phyloP scores from a whole-genome alignment of 257 asterid genomes.

The Leonotis leonurus region DNA sequence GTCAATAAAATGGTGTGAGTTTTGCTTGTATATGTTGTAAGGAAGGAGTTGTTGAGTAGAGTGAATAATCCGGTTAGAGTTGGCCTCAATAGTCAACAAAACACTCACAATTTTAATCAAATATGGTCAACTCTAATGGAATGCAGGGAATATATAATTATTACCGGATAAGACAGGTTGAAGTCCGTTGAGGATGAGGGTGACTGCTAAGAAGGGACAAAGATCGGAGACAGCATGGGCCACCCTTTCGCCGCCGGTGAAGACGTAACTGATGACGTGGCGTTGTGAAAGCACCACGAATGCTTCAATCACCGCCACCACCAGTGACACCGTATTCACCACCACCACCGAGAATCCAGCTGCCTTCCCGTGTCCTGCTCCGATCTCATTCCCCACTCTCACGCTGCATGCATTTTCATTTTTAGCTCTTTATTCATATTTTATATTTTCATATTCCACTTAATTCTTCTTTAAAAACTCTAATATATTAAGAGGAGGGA shows the following conservation, averaged over 20 bases:
- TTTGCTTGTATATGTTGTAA: too few relatives aligned
- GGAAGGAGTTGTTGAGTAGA: too few relatives aligned
- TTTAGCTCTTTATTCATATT: neutral
- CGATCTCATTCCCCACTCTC: constrained; percentile 57
- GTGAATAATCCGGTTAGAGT: too few relatives aligned
- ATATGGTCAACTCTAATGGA: too few relatives aligned
- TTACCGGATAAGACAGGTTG: constrained; percentile 61
- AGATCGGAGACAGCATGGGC: constrained; percentile 58
- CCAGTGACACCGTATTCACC: constrained; percentile 34
- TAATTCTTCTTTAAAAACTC: too few relatives aligned
- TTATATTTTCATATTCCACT: too few relatives aligned
- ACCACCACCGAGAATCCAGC: constrained; percentile 44
- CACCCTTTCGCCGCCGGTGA: constrained; percentile 47
- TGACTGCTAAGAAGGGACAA: constrained; percentile 45
- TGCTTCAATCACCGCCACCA: constrained; percentile 32
- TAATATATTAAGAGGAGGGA: too few relatives aligned
- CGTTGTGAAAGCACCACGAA: constrained; percentile 28
- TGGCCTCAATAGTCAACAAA: too few relatives aligned
- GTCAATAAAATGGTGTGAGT: too few relatives aligned
- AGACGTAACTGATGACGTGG: constrained; percentile 43
- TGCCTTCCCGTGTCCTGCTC: constrained; percentile 48
- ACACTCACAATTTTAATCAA: too few relatives aligned
- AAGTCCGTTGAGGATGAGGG: constrained; percentile 49
- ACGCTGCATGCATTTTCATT: too few relatives aligned
- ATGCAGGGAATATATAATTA: too few relatives aligned